A percentile compares a stretch with the other conserved stretches of the same genome.
Evolutionary conservation across 225 moss, liverwort and hornwort species (phyloP).

Genomic region (Lunularia cruciata): DNA sequence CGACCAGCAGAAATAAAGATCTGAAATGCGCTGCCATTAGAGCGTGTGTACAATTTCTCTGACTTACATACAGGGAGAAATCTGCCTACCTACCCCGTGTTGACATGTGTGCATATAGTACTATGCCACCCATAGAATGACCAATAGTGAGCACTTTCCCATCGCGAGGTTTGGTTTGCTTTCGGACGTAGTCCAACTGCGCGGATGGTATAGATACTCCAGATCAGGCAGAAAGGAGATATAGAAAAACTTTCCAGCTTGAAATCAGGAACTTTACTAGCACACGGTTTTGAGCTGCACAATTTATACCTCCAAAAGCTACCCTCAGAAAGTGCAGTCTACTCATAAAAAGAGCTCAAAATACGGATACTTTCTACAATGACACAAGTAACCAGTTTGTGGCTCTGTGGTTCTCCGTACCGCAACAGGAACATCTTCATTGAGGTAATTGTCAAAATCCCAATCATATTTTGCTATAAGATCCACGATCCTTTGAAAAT

Average conservation of each 20-base stretch:
- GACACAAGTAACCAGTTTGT: neutral
- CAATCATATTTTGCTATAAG: constrained; percentile 85
- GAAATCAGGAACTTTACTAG: too few relatives aligned
- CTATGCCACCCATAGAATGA: constrained; percentile 99
- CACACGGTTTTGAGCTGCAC: too few relatives aligned
- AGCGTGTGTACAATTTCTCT: neutral
- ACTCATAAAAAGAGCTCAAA: neutral
- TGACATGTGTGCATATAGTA: constrained; percentile 86
- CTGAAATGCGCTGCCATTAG: too few relatives aligned
- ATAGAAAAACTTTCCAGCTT: neutral
- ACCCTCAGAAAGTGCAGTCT: neutral
- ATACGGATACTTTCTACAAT: neutral
- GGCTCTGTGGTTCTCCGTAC: constrained; percentile 42
- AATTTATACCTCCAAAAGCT: neutral
- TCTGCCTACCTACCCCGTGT: constrained; percentile 66
- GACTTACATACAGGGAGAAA: neutral
- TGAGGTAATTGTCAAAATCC: constrained; percentile 97
- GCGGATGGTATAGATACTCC: neutral
- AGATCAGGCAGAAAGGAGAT: neutral
- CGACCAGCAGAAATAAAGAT: neutral
- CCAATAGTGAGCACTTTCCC: constrained; percentile 80
- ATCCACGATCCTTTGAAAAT: constrained; percentile 85
- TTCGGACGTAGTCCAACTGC: constrained; percentile 83
- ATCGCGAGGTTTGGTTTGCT: constrained; percentile 57
- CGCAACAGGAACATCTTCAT: constrained; percentile 91